Evolutionary conservation across 106 monocot species (phyloP).

Genomic region (Iris macrosiphon): DNA sequence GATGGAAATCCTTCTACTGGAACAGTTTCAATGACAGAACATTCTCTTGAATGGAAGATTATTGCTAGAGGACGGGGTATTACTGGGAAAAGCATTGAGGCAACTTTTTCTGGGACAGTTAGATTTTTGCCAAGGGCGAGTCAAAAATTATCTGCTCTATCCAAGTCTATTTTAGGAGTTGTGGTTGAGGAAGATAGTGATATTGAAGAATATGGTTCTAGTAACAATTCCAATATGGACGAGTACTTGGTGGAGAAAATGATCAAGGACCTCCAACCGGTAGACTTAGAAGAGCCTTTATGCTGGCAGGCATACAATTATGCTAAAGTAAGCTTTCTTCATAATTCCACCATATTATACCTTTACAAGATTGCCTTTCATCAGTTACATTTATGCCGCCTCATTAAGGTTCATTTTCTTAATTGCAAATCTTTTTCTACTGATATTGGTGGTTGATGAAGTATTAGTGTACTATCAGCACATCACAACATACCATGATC

Average conservation of each 20-base stretch:
- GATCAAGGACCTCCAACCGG: slow-evolving; percentile 67
- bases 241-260: slow-evolving; percentile 73
- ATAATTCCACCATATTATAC: too few species aligned
- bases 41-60: slow-evolving; percentile 94
- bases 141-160: slow-evolving; percentile 27
- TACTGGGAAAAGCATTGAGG: slow-evolving; percentile 78
- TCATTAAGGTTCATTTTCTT: too few species aligned
- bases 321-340: slow-evolving; percentile 61
- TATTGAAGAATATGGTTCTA: slow-evolving; percentile 41
- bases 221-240: slow-evolving; percentile 59
- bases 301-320: slow-evolving; percentile 98
- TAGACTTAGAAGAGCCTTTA: slow-evolving; percentile 86
- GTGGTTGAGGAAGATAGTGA: slow-evolving; percentile 75
- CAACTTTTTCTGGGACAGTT: slow-evolving; percentile 88
- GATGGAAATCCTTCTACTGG: slow-evolving; percentile 91
- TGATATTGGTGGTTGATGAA: too few species aligned
- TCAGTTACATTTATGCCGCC: too few species aligned
- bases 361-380: too few species aligned
- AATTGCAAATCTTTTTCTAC: too few species aligned
- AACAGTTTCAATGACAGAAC: slow-evolving; percentile 69
- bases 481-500: too few species aligned
- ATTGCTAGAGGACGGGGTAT: slow-evolving; percentile 66
- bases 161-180: slow-evolving; percentile 27
- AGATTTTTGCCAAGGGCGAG: slow-evolving; percentile 49
- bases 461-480: too few species aligned